A percentile compares a stretch with the other conserved stretches of the same genome.
Evolutionary conservation across 257 asterid species (phyloP).

Genomic region (Cordia subcordata): DNA sequence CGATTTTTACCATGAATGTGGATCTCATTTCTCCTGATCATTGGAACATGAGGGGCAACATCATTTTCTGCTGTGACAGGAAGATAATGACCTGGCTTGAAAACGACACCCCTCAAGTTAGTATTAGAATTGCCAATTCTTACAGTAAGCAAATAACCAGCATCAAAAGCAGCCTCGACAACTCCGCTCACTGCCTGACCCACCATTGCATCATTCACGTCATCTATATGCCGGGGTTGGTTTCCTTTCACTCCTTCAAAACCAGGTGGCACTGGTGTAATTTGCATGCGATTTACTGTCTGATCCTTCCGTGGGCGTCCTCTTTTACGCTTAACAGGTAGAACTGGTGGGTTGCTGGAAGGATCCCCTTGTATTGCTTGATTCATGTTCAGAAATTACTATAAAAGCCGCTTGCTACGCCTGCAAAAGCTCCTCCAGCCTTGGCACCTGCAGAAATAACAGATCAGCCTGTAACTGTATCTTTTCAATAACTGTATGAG

Average conservation of each 20-base stretch:
- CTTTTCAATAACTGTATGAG: too few relatives aligned
- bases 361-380: conserved; percentile 32
- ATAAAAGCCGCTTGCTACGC: neutral
- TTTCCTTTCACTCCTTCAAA: conserved; percentile 32
- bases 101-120: conserved; percentile 70
- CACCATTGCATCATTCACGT: conserved; percentile 30
- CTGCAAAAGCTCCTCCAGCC: neutral
- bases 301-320: conserved; percentile 52
- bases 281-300: conserved; percentile 21
- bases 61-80: conserved; percentile 80
- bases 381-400: conserved; percentile 22
- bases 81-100: conserved; percentile 71
- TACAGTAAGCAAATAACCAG: conserved; percentile 73
- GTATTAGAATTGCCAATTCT: conserved; percentile 62
- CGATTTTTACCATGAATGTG: conserved; percentile 13
- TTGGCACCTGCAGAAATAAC: conserved; percentile 1
- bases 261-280: conserved; percentile 39
- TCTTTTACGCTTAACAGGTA: conserved; percentile 34
- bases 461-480: neutral
- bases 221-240: conserved; percentile 24
- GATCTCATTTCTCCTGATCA: conserved; percentile 56
- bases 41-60: conserved; percentile 69
- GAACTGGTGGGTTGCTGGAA: conserved; percentile 12
- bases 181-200: conserved; percentile 88
- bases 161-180: conserved; percentile 80